A percentile compares a stretch with the other conserved stretches of the same genome.
Evolutionary conservation across 164 flowering plant genomes (phyloP).

Genomic region (Chloranthus sessilifolius): DNA sequence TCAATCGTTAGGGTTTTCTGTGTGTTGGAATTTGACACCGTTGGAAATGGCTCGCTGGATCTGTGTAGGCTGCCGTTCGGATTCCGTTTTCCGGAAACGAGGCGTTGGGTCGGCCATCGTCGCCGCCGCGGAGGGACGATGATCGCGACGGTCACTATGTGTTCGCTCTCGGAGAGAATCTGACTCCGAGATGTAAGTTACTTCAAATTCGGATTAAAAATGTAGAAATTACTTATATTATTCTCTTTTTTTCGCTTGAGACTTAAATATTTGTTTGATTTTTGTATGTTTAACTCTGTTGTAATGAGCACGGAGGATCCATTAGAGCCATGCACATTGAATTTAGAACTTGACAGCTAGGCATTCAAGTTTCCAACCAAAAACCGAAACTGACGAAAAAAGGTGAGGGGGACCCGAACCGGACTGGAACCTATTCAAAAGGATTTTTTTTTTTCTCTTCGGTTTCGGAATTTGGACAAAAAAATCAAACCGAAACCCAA

Average conservation of each 20-base stretch:
- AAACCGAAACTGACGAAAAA: too few species aligned
- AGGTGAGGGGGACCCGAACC: too few species aligned
- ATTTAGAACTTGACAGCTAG: neutral
- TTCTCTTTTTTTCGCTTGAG: neutral
- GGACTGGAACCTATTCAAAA: too few species aligned
- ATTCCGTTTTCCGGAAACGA: constrained; percentile 7
- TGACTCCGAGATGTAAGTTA: constrained; percentile 75
- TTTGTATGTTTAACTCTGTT: neutral
- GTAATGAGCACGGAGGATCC: neutral
- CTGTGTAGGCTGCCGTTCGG: constrained; percentile 33
- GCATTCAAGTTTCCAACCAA: neutral
- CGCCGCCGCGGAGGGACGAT: constrained; percentile 77
- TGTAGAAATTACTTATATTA: neutral
- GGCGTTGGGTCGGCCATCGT: constrained; percentile 23
- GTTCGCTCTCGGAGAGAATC: constrained; percentile 68
- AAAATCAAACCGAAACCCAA: too few species aligned
- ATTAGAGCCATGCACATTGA: neutral
- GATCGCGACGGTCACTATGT: constrained; percentile 84
- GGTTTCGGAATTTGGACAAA: too few species aligned
- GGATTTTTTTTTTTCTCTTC: too few species aligned
- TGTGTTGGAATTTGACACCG: constrained; percentile 18
- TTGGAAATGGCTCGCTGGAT: constrained; percentile 17
- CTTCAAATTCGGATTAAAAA: too few species aligned
- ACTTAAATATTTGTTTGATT: neutral
- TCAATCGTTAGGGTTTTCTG: constrained; percentile 18